Evolutionary conservation across 352 stramenopile genomes (phyloP), one percentile per base, ranked within the genome.

Genomic region (Pythium rhizo-oryzae): DNA sequence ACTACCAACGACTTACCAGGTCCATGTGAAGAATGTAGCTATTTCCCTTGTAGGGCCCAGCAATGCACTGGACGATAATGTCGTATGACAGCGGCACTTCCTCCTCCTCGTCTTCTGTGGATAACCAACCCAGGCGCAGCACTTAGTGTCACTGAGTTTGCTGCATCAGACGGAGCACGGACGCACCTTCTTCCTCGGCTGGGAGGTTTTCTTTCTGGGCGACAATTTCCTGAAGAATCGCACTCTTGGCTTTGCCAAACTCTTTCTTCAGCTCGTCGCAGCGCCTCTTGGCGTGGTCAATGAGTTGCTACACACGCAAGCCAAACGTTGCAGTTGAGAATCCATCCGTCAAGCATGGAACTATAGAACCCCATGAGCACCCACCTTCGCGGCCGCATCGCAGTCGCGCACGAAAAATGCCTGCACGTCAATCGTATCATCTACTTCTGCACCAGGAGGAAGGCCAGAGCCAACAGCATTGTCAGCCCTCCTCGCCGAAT

Each of bases 21-120:
- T 92, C 73, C 21, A 93, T 77, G 46, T 85, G 68, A 28, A 94
- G 76, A 5, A 76, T 74, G 63, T 86, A 92, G 33, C 75, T 81
- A 62, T 78, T 79, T 43, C 81, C 82, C 66, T 76, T 77, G 73
- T 92, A 93, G 7, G 77, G 79, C 12, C 87, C 87, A 24, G 59
- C 72, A 23, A 85, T 57, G 56, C 81, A 87, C 52, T 74, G 70
- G 35, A 93, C 79, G 11, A 67, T 75, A 49, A 92, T 80, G 15
- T 82, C 73, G 71, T 82, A 86, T 9, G 74, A 71, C 30, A 63
- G 54, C 4, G 77, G 67, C 33, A 71, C 65, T 24, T 46, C 49
- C 21, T 62, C 53, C 39, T 59, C 51, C 19, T n/a, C n/a, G n/a
- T 19, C 41, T 15, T 67, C 62, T 68, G 21, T 2, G 9, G 18